phyloP scores from a whole-genome alignment of 2,329 filamentous ascomycete genomes.

The Hymenoscyphus fructigenus region DNA sequence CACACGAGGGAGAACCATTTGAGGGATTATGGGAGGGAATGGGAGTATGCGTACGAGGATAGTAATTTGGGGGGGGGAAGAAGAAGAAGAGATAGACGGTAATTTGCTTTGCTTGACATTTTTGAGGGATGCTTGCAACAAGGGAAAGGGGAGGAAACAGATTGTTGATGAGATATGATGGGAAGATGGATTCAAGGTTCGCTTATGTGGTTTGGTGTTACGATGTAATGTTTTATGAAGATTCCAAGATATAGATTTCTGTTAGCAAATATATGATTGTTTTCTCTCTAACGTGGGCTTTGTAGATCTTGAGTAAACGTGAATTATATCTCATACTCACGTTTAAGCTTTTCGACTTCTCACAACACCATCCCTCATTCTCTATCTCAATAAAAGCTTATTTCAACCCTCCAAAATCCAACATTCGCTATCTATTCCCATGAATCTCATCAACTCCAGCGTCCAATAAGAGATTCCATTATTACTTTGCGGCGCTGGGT shows the following conservation, averaged over 20 bases:
- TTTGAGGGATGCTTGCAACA: too few species aligned
- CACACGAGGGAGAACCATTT: background rate
- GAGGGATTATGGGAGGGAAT: background rate
- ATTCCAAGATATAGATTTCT: background rate
- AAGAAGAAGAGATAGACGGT: background rate
- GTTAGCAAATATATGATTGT: background rate
- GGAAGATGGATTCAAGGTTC: background rate
- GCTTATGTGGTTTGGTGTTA: background rate
- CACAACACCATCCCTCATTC: too few species aligned
- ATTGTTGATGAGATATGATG: background rate
- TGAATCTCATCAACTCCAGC: too few species aligned
- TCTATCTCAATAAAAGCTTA: too few species aligned
- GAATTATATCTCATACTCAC: too few species aligned
- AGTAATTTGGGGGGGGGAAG: background rate
- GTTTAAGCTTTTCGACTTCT: too few species aligned
- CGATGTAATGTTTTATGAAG: background rate
- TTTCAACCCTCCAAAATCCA: too few species aligned
- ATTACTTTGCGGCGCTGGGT: too few species aligned
- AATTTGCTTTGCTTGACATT: too few species aligned
- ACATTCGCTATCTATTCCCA: too few species aligned
- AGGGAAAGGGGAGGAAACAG: background rate
- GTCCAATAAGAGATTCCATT: too few species aligned
- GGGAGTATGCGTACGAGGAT: background rate
- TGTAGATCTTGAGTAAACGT: too few species aligned
- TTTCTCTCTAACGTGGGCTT: background rate